Conservation (phyloP, 305 asterid species). For the Fraxinus xanthoxyloides region DNA sequence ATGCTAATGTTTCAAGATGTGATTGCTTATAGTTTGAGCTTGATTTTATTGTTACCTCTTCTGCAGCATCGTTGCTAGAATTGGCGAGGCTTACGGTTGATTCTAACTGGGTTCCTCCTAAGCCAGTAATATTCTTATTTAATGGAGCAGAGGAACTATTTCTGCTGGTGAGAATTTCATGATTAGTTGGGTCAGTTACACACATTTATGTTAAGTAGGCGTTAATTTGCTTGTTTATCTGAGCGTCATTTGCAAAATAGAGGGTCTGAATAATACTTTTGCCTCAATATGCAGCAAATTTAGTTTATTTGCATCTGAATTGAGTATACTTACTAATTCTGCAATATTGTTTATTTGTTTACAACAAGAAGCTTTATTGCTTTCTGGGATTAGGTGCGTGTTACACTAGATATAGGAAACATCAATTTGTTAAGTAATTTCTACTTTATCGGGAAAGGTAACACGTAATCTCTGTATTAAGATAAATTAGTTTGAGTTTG, state of each 20-base stretch:
- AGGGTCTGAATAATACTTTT: slow-evolving; percentile 2
- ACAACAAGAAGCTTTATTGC: background rate
- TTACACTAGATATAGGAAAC: background rate
- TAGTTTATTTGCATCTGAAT: background rate
- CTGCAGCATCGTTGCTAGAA: slow-evolving; percentile 89
- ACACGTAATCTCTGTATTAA: slow-evolving; percentile 1
- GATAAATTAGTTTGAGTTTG: slow-evolving; percentile 2
- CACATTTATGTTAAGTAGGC: background rate
- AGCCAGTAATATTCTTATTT: slow-evolving; percentile 85
- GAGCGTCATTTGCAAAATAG: slow-evolving; percentile 10
- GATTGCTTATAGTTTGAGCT: slow-evolving; percentile 15
- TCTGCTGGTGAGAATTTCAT: slow-evolving; percentile 74
- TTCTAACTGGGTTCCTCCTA: slow-evolving; percentile 91
- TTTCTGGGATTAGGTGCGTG: background rate
- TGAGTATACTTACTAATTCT: background rate
- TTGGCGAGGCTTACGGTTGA: slow-evolving; percentile 79
- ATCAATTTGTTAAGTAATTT: background rate
- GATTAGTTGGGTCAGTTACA: slow-evolving; percentile 18
- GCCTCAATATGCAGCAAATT: background rate
- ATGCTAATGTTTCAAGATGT: background rate
- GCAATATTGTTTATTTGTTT: background rate
- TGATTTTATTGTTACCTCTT: slow-evolving; percentile 31
- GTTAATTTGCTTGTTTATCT: slow-evolving; percentile 7
- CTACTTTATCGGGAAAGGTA: slow-evolving; percentile 1
- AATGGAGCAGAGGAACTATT: slow-evolving; percentile 98